Evolutionary conservation across 75 land plant species (phyloP), one percentile per base, ranked within the genome.

Genomic region (Adiantum capillusveneris): DNA sequence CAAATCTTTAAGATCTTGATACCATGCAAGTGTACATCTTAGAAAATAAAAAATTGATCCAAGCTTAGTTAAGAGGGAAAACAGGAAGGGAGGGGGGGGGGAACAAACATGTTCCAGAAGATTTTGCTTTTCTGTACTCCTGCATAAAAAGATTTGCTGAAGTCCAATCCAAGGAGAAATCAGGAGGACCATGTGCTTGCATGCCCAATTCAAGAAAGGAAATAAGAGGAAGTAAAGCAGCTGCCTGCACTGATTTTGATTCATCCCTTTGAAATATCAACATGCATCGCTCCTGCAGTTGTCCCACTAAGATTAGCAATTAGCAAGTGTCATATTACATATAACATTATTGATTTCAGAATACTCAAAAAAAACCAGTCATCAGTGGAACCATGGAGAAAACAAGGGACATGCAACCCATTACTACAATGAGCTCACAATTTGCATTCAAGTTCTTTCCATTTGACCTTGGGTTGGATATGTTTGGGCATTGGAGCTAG

Each of bases 211-310:
- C 79, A 21, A 76, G 41, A 29, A 76, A n/a, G 24, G 60, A 41
- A 50, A 65, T 44, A n/a, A 76, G 57, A 24, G 79, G 79, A 36
- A 22, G 41, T 60, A 76, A 57, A 22, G 75, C 60, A 54, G 75
- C 79, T 34, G 79, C 68, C 49, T 76, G 79, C 24, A 76, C 79
- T 53, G 64, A 25, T 60, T 65, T 67, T 11, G 70, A 59, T 28
- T 76, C 79, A 19, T 76, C 79, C 46, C 74, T 65, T 43, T 63
- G 75, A 30, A 76, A 66, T 24, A 65, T 27, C 34, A 12, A 58
- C 25, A 76, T 22, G 51, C 70, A 70, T 20, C 50, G 57, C 17
- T 61, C 70, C 79, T 76, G 70, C 61, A 54, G 52, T 22, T 9
- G n/a, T n/a, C n/a, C n/a, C n/a, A n/a, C n/a, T n/a, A n/a, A n/a